Evolutionary conservation across 2,329 filamentous ascomycete species (phyloP), one percentile per base, ranked within the genome.

Genomic region (Aspergillus fijiensis): DNA sequence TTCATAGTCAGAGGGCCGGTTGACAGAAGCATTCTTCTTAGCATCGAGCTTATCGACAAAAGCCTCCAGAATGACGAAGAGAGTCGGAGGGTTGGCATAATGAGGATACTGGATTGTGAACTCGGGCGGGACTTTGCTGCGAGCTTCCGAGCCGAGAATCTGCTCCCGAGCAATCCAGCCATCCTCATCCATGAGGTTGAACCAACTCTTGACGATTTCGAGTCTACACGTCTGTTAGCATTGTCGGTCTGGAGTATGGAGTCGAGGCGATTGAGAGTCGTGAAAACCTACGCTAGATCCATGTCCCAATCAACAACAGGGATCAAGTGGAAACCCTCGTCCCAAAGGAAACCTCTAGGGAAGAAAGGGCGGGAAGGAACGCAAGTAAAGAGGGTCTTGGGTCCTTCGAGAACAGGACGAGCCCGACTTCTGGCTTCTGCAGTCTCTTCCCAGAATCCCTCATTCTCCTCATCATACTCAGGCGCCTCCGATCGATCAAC

Each of bases 101-200:
- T 98, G 93, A 25, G 95, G 94, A 72, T 98, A 98, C 72, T 98
- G 95, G 14, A 92, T 85, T 70, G 96, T 93, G 74, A 99, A 99
- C 76, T 98, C 93, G 4, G 83, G 76, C 0, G 95, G 95, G 2
- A 99, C 95, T 77, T 97, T 98, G 83, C 90, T 96, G 63, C 94
- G 88, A 51, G 95, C 95, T 79, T 99, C 95, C 2, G 85, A 78
- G 1, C 95, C 95, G 2, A 99, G 85, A 61, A 99, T 98, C 77
- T 97, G 93, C 79, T 99, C 95, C 55, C 95, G 89, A 3, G 89
- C 91, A 72, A 99, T 98, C 95, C 95, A 99, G 57, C 95, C 95
- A 74, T 98, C 92, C 16, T 95, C 90, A 66, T 99, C 95, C 85
- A 98, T 96, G 19, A 96, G 85, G 65, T 89, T 92, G 79, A 96